phyloP scores from a whole-genome alignment of 2,329 filamentous ascomycete genomes.

The Trichoderma brevicompactum region DNA sequence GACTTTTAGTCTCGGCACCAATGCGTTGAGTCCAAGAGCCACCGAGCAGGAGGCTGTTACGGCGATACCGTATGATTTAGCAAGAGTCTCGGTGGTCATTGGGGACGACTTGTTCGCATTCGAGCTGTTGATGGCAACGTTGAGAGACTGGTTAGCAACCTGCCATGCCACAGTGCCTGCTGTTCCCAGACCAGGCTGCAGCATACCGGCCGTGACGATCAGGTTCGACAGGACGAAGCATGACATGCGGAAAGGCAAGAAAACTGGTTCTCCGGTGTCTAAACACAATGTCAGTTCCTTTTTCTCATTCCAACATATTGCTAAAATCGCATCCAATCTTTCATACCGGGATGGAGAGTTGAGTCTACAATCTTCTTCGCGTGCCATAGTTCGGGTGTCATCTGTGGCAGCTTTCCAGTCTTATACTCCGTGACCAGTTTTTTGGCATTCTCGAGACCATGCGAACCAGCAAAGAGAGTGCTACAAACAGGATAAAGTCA shows the following conservation, averaged over 20 bases:
- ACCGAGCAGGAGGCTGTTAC: constrained; percentile 94
- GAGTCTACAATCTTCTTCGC: constrained; percentile 98
- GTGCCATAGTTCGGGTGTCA: constrained; percentile 90
- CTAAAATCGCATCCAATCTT: neutral
- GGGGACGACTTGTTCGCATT: constrained; percentile 98
- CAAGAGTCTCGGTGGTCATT: constrained; percentile 76
- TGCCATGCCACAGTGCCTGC: constrained; percentile 92
- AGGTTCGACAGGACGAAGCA: constrained; percentile 92
- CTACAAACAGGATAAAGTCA: constrained; percentile 51
- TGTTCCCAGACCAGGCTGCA: constrained; percentile 83
- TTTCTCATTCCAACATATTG: neutral
- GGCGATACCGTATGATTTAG: constrained; percentile 88
- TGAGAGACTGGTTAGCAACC: constrained; percentile 94
- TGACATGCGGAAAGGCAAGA: constrained; percentile 97
- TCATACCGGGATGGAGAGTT: constrained; percentile 87
- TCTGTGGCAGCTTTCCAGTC: constrained; percentile 73
- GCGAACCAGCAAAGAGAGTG: constrained; percentile 78
- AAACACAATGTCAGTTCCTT: constrained; percentile 16
- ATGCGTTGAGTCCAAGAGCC: constrained; percentile 84
- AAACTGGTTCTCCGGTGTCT: constrained; percentile 92
- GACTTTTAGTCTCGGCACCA: constrained; percentile 85
- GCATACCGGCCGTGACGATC: constrained; percentile 94
- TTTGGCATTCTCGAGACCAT: constrained; percentile 86
- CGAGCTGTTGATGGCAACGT: constrained; percentile 95
- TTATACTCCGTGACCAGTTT: constrained; percentile 82